A percentile compares a stretch with the other conserved stretches of the same genome.
These are phyloP conservation scores for Rhynchosporium graminicola DNA, from an alignment of 2,329 filamentous ascomycete species.

Conservation along the genomic window DNA sequence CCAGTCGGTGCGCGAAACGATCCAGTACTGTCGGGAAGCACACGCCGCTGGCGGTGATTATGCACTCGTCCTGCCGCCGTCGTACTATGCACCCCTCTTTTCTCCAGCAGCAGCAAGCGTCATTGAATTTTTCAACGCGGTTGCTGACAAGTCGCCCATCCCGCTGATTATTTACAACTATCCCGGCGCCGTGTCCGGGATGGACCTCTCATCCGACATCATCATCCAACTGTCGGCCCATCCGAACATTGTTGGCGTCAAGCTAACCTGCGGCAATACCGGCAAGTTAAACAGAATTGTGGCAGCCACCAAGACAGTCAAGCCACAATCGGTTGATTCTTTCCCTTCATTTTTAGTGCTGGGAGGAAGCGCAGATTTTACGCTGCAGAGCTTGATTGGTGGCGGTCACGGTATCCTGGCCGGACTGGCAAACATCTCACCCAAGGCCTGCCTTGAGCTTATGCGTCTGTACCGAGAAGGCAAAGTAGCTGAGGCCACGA, in stretches of 20 bases:
- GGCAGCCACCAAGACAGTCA: conserved; percentile 57
- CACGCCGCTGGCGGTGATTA: conserved; percentile 64
- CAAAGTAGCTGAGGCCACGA: conserved; percentile 58
- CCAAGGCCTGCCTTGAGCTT: conserved; percentile 63
- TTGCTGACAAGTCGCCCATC: conserved; percentile 68
- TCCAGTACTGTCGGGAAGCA: conserved; percentile 65
- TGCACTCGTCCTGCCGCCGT: conserved; percentile 66
- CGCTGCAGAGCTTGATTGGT: conserved; percentile 67
- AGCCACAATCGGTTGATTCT: conserved; percentile 38
- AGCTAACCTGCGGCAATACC: conserved; percentile 87
- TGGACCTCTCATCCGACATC: conserved; percentile 87
- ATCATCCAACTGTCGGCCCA: conserved; percentile 78
- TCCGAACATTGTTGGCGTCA: conserved; percentile 83
- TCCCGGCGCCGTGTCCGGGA: conserved; percentile 80
- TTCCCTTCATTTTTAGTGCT: conserved; percentile 64
- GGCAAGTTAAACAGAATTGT: conserved; percentile 60
- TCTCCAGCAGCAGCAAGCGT: conserved; percentile 55
- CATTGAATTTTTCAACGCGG: conserved; percentile 59
- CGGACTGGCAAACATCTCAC: conserved; percentile 70
- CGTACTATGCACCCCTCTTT: conserved; percentile 65
- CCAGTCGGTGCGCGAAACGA: conserved; percentile 65
- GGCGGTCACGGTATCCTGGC: conserved; percentile 73
- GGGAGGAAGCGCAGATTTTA: conserved; percentile 74
- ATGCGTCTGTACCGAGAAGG: conserved; percentile 62
- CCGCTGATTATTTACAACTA: conserved; percentile 89